Conservation (phyloP, 192 early-diverging fungal genomes). For the Umbelopsis sp. region DNA sequence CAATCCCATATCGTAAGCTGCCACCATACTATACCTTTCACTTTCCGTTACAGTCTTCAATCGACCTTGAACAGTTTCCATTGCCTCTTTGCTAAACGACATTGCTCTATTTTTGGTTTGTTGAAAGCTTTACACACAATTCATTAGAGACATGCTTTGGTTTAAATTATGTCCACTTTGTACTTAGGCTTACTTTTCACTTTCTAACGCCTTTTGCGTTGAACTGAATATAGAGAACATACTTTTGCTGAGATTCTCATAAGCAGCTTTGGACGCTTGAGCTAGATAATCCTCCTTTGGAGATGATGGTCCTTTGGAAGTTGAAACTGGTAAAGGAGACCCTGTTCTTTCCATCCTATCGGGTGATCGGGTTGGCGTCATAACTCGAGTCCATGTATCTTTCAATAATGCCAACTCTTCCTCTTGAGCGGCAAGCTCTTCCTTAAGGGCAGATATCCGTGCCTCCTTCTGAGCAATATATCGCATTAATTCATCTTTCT, state of each 20-base stretch:
- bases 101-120: constrained; percentile 9
- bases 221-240: not conserved
- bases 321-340: not conserved
- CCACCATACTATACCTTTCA: not conserved
- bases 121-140: constrained; percentile 2
- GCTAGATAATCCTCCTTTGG: constrained; percentile 18
- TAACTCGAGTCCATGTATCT: constrained; percentile 16
- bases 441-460: constrained; percentile 11
- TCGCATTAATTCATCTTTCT: constrained; percentile 20
- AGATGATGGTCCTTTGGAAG: not conserved
- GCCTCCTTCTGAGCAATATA: constrained; percentile 23
- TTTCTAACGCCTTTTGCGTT: constrained; percentile 20
- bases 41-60: constrained; percentile 6
- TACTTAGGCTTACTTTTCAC: not conserved
- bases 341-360: constrained; percentile 4
- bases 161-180: too few relatives aligned
- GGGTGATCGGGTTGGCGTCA: not conserved
- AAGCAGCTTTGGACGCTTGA: constrained; percentile 12
- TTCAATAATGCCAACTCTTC: constrained; percentile 23
- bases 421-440: constrained; percentile 13
- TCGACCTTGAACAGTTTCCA: constrained; percentile 6
- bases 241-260: constrained; percentile 21
- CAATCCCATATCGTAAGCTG: too few relatives aligned
- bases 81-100: constrained; percentile 9
- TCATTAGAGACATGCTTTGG: not conserved